phyloP scores from a whole-genome alignment of 352 stramenopile genomes.

The Pythium pyrilobum region DNA sequence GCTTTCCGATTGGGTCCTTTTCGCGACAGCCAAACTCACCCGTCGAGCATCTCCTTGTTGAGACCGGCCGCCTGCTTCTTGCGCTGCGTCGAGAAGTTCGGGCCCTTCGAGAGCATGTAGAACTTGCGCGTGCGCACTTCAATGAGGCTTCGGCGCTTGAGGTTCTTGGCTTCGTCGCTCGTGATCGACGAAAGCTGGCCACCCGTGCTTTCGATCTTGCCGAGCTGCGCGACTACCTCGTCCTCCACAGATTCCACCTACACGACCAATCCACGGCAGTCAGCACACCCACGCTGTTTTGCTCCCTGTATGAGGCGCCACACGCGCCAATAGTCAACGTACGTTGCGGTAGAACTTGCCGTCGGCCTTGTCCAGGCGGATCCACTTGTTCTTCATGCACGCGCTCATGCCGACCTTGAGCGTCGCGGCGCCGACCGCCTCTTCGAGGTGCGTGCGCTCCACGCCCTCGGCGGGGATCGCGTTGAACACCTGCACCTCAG shows the following conservation, averaged over 20 bases:
- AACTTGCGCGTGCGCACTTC: constrained; percentile 90
- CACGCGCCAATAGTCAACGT: no score
- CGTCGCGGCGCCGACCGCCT: constrained; percentile 71
- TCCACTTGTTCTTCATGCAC: constrained; percentile 98
- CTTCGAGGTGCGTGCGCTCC: constrained; percentile 79
- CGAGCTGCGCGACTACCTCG: constrained; percentile 81
- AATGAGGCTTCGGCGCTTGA: constrained; percentile 81
- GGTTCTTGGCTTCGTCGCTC: constrained; percentile 69
- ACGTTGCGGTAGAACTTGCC: constrained; percentile 84
- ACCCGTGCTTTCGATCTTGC: constrained; percentile 56
- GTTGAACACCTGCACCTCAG: constrained; percentile 82
- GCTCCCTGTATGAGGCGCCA: no score
- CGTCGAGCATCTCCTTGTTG: constrained; percentile 98
- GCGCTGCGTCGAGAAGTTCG: constrained; percentile 90
- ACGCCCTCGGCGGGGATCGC: constrained; percentile 65
- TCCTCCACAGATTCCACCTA: constrained; percentile 57
- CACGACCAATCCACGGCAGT: not conserved
- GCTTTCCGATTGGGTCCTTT: not conserved
- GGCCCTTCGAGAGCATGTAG: constrained; percentile 91
- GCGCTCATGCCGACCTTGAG: constrained; percentile 95
- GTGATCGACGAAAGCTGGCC: constrained; percentile 61
- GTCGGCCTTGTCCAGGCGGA: constrained; percentile 91
- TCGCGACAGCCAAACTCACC: constrained; percentile 45
- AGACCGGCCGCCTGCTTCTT: constrained; percentile 96
- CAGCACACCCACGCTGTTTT: not conserved